phyloP scores from a whole-genome alignment of 352 stramenopile genomes.

The Salisapilia sapeloensis region DNA sequence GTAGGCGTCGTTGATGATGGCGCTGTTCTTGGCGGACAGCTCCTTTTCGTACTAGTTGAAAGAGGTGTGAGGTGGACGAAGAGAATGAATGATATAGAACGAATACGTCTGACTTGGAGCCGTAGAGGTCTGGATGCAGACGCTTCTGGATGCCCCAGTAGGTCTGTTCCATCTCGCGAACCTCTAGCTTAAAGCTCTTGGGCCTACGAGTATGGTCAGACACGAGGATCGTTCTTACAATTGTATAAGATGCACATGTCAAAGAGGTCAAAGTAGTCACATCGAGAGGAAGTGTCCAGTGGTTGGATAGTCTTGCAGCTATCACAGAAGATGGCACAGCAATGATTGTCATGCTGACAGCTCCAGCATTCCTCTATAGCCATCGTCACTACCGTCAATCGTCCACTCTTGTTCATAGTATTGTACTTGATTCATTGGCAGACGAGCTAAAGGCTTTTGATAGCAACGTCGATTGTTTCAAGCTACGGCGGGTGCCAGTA shows the following conservation, averaged over 20 bases:
- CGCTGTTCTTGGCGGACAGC: slow-evolving; percentile 56
- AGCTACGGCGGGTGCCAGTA: too few species aligned
- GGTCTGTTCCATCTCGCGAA: slow-evolving; percentile 67
- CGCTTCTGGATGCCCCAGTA: slow-evolving; percentile 82
- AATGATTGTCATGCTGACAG: slow-evolving; percentile 63
- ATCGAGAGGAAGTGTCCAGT: slow-evolving; percentile 29
- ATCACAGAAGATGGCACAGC: slow-evolving; percentile 72
- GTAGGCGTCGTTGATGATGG: slow-evolving; percentile 74
- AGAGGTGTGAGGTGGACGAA: not conserved
- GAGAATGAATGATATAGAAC: not conserved
- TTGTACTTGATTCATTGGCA: too few species aligned
- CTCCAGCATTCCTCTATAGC: slow-evolving; percentile 61
- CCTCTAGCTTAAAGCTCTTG: slow-evolving; percentile 65
- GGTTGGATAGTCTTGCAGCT: slow-evolving; percentile 67
- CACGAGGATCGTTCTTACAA: slow-evolving; percentile 1
- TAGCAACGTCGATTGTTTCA: too few species aligned
- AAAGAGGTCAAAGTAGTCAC: slow-evolving; percentile 81
- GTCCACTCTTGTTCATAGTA: too few species aligned
- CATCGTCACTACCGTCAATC: too few species aligned
- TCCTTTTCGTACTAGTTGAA: slow-evolving; percentile 77
- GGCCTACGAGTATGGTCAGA: slow-evolving; percentile 13
- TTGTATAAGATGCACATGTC: slow-evolving; percentile 30
- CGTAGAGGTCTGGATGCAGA: slow-evolving; percentile 69
- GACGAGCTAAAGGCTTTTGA: too few species aligned
- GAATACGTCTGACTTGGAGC: slow-evolving; percentile 71